Evolutionary conservation across 225 moss, liverwort and hornwort species (phyloP).

Genomic region (Thuidium tamariscinum): DNA sequence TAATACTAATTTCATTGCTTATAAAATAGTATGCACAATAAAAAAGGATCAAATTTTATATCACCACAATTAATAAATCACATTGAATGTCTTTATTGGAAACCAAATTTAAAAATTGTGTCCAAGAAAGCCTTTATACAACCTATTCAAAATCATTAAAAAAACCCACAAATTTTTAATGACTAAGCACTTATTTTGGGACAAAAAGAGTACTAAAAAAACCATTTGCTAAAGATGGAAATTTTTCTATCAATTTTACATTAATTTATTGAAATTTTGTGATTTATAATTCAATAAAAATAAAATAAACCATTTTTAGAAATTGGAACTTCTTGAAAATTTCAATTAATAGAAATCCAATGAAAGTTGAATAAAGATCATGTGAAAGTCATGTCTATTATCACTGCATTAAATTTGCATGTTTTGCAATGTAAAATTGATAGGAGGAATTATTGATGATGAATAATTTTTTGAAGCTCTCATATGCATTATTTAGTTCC

Average conservation of each 20-base stretch:
- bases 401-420: not conserved
- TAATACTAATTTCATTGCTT: too few relatives aligned
- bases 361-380: not conserved
- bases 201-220: too few relatives aligned
- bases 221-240: too few relatives aligned
- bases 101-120: too few relatives aligned
- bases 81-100: not conserved
- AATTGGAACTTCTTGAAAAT: not conserved
- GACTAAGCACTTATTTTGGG: not conserved
- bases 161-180: not conserved
- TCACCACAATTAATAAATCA: not conserved
- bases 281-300: not conserved
- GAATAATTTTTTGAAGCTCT: not conserved
- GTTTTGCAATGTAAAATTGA: not conserved
- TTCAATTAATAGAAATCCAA: not conserved
- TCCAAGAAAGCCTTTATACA: accelerated
- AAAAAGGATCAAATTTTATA: too few relatives aligned
- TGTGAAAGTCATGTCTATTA: not conserved
- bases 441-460: not conserved
- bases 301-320: too few relatives aligned
- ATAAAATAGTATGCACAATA: not conserved
- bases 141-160: not conserved
- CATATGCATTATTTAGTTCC: not conserved
- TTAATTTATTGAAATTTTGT: not conserved
- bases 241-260: not conserved